Evolutionary conservation across 1,139 yeast species (phyloP).

Genomic region (Magnusiomyces clavatus): DNA sequence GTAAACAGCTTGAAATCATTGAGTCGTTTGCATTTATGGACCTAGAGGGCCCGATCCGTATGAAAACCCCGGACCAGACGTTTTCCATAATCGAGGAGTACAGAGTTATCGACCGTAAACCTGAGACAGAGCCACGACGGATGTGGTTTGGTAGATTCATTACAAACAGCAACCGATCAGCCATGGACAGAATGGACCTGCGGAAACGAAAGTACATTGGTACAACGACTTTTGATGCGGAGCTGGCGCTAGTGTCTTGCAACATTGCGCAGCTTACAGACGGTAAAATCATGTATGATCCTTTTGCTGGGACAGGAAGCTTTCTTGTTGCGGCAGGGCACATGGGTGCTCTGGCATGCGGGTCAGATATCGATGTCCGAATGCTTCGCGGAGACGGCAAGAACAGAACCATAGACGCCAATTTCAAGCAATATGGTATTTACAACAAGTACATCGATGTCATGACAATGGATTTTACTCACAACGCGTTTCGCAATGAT

Average conservation of each 20-base stretch:
- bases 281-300: conserved; percentile 75
- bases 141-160: conserved; percentile 75
- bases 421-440: conserved; percentile 70
- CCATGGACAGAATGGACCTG: conserved; percentile 72
- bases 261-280: conserved; percentile 70
- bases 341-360: conserved; percentile 73
- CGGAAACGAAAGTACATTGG: conserved; percentile 84
- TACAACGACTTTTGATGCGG: conserved; percentile 92
- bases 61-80: conserved; percentile 70
- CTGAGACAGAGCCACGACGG: conserved; percentile 46
- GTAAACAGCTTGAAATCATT: conserved; percentile 53
- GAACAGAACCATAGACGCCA: conserved; percentile 45
- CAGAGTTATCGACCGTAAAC: conserved; percentile 41
- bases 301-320: conserved; percentile 96
- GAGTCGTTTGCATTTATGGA: conserved; percentile 65
- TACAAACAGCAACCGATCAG: conserved; percentile 56
- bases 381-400: conserved; percentile 65
- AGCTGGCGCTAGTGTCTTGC: conserved; percentile 64
- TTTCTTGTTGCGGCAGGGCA: conserved; percentile 84
- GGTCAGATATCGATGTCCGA: conserved; percentile 88
- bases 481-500: conserved; percentile 63
- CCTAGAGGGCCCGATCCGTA: conserved; percentile 66
- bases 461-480: conserved; percentile 89
- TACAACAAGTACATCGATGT: conserved; percentile 58
- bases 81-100: conserved; percentile 76